These are phyloP conservation scores for Fragaria vesca DNA, from an alignment of 306 rosid genomes.

Conservation along the genomic window DNA sequence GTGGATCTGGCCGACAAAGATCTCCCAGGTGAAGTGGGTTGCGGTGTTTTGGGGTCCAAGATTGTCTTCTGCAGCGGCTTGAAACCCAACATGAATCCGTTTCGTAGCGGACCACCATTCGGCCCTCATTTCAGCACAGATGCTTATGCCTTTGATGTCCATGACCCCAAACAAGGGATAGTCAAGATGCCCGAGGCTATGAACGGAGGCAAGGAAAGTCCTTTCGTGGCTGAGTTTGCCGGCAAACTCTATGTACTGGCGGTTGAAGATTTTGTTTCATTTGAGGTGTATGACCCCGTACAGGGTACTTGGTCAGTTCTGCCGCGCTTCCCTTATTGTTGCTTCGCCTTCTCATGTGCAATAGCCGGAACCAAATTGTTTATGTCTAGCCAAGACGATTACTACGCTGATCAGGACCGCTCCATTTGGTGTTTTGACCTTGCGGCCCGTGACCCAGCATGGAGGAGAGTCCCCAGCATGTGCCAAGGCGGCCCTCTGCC, in stretches of 20 bases:
- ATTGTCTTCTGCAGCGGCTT: not conserved
- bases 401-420: too few relatives aligned
- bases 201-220: not conserved
- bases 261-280: not conserved
- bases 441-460: not conserved
- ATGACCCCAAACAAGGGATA: not conserved
- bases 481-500: not conserved
- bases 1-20: not conserved
- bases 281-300: not conserved
- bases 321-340: not conserved
- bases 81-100: not conserved
- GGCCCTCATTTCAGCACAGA: not conserved
- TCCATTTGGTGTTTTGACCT: not conserved
- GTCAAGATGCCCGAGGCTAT: not conserved
- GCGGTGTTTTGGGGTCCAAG: not conserved
- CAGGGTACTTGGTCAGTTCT: not conserved
- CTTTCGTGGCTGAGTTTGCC: not conserved
- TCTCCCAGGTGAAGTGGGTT: not conserved
- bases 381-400: not conserved
- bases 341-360: not conserved
- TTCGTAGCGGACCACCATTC: not conserved
- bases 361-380: not conserved
- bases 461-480: not conserved
- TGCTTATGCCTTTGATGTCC: not conserved
- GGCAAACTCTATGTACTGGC: not conserved